phyloP scores from a whole-genome alignment of 1,139 yeast species.

The Debaryomyces sp. region DNA sequence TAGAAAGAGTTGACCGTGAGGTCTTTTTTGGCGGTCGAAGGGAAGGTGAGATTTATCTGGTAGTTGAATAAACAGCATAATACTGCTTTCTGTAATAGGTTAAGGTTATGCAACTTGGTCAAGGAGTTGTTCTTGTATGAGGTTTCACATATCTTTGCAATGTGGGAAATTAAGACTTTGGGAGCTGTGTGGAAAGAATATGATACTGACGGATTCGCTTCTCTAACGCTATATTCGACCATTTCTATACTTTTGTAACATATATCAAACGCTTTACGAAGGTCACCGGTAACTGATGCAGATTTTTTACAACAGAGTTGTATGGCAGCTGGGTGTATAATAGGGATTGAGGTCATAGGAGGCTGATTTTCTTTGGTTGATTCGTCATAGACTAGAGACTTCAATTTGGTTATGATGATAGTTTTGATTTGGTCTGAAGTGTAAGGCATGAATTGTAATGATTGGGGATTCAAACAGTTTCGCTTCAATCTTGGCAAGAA shows the following conservation, averaged over 20 bases:
- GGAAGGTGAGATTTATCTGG: slow-evolving; percentile 33
- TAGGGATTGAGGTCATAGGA: slow-evolving; percentile 33
- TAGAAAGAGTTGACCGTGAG: slow-evolving; percentile 55
- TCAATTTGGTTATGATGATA: slow-evolving; percentile 61
- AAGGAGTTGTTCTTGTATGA: slow-evolving; percentile 43
- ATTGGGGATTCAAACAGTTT: slow-evolving; percentile 67
- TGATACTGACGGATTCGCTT: slow-evolving; percentile 14
- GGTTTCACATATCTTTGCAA: slow-evolving; percentile 72
- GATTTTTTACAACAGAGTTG: slow-evolving; percentile 83
- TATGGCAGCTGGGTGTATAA: slow-evolving; percentile 84
- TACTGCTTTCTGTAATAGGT: slow-evolving; percentile 78
- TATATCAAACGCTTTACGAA: slow-evolving; percentile 91
- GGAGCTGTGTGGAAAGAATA: slow-evolving; percentile 44
- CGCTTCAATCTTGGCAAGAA: slow-evolving; percentile 79
- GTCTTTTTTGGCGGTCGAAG: slow-evolving; percentile 16
- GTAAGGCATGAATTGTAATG: slow-evolving; percentile 81
- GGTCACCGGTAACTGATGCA: slow-evolving; percentile 88
- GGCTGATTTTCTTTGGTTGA: slow-evolving; percentile 25
- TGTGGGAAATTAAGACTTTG: slow-evolving; percentile 72
- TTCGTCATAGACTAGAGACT: slow-evolving; percentile 26
- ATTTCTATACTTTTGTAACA: slow-evolving; percentile 76
- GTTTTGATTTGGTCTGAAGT: slow-evolving; percentile 71
- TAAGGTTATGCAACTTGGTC: slow-evolving; percentile 59
- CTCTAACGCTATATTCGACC: slow-evolving; percentile 49
- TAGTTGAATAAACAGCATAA: slow-evolving; percentile 61